Conservation (phyloP, 495 filamentous ascomycete species). For the Cairneyella variabilis region DNA sequence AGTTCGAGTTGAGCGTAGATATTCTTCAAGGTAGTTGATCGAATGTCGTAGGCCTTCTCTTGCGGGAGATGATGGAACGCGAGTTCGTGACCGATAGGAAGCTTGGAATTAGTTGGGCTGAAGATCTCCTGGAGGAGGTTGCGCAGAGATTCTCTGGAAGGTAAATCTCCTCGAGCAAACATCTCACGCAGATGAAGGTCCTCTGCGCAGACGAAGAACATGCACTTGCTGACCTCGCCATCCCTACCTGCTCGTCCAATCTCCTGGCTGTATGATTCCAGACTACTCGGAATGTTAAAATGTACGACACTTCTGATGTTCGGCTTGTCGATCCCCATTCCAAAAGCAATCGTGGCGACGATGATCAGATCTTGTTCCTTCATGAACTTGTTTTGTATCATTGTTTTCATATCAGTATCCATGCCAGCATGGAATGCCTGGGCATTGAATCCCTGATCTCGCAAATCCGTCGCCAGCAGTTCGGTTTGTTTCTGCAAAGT, state of each 20-base stretch:
- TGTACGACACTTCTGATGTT: constrained; percentile 57
- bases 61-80: constrained; percentile 38
- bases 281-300: constrained; percentile 47
- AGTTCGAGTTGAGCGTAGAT: constrained; percentile 28
- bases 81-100: constrained; percentile 39
- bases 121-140: constrained; percentile 46
- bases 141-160: constrained; percentile 41
- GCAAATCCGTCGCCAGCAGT: constrained; percentile 33
- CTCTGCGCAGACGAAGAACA: constrained; percentile 48
- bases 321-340: constrained; percentile 57
- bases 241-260: constrained; percentile 57
- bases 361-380: constrained; percentile 40
- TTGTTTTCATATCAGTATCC: constrained; percentile 33
- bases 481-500: constrained; percentile 50
- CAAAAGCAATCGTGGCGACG: constrained; percentile 58
- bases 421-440: constrained; percentile 52
- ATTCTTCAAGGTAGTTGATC: constrained; percentile 25
- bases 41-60: constrained; percentile 42
- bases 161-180: constrained; percentile 53
- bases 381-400: constrained; percentile 53
- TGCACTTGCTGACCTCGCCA: constrained; percentile 45
- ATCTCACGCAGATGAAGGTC: constrained; percentile 50
- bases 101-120: constrained; percentile 13
- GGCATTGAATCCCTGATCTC: constrained; percentile 33
- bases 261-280: constrained; percentile 59